Conservation (phyloP, 768 basidiomycete species). For the Heimioporus sp. region DNA sequence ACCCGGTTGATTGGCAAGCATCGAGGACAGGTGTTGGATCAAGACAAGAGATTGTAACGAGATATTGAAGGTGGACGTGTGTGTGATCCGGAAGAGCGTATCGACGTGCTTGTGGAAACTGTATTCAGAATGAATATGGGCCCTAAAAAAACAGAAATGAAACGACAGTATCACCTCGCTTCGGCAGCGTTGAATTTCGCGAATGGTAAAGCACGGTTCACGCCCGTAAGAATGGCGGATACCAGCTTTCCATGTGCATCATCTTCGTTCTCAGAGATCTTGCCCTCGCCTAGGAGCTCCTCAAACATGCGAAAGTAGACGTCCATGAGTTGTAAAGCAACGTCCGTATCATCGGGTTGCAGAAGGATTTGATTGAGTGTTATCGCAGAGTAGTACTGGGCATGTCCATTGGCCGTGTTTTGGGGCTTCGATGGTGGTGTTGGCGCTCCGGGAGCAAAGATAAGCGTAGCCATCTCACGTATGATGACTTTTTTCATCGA, state of each 20-base stretch:
- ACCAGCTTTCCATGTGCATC: constrained; percentile 80
- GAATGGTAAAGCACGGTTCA: constrained; percentile 94
- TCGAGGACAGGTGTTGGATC: constrained; percentile 76
- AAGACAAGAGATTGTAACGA: constrained; percentile 89
- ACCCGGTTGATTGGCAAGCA: constrained; percentile 43
- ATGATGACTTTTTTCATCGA: constrained; percentile 90
- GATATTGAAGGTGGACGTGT: constrained; percentile 95
- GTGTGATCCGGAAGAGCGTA: constrained; percentile 92
- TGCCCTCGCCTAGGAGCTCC: constrained; percentile 72
- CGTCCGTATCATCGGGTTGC: constrained; percentile 59
- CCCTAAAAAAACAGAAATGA: background rate
- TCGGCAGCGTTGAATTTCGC: constrained; percentile 75
- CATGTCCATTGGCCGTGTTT: constrained; percentile 57
- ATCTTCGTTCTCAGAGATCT: constrained; percentile 37
- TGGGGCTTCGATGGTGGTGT: constrained; percentile 23
- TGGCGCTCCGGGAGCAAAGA: constrained; percentile 38
- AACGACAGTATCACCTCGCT: constrained; percentile 47
- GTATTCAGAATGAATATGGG: background rate
- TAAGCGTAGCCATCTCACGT: constrained; percentile 77
- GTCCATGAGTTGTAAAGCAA: constrained; percentile 77
- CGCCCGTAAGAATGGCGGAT: constrained; percentile 88
- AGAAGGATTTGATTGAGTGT: constrained; percentile 94
- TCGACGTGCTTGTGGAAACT: constrained; percentile 87
- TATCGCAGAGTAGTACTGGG: constrained; percentile 87
- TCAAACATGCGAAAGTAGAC: constrained; percentile 95